phyloP scores from a whole-genome alignment of 441 rosid genomes.

The Adansonia madagascariensis region DNA sequence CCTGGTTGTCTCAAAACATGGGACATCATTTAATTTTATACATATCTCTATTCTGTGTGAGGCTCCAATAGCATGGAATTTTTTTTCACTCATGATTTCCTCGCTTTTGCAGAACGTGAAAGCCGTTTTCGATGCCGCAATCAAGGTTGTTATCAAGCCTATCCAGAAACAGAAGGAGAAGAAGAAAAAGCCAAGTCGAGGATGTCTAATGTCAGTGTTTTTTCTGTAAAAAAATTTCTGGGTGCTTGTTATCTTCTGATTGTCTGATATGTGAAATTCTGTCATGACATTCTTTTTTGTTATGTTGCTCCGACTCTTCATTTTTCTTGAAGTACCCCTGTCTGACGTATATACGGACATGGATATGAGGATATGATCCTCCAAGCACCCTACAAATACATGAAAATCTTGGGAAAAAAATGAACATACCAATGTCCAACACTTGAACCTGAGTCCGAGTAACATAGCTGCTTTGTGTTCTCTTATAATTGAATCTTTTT shows the following conservation, averaged over 20 bases:
- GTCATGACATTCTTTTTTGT: neutral
- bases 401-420: too few species aligned
- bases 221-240: constrained; percentile 21
- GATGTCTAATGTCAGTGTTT: constrained; percentile 77
- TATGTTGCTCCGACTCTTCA: too few species aligned
- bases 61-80: neutral
- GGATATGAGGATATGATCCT: too few species aligned
- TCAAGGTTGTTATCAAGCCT: constrained; percentile 89
- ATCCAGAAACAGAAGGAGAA: constrained; percentile 74
- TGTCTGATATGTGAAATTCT: neutral
- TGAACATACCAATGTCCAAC: too few species aligned
- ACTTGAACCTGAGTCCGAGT: too few species aligned
- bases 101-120: constrained; percentile 75
- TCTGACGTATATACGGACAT: too few species aligned
- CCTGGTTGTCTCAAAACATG: too few species aligned
- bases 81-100: constrained; percentile 22
- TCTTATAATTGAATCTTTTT: neutral
- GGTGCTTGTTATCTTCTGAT: constrained; percentile 18
- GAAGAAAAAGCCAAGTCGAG: constrained; percentile 65
- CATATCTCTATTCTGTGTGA: neutral
- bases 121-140: constrained; percentile 94
- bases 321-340: too few species aligned
- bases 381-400: too few species aligned
- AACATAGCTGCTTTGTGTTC: neutral
- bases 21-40: neutral